Evolutionary conservation across 2,329 filamentous ascomycete species (phyloP), one percentile per base, ranked within the genome.

Genomic region (Fusarium staphyleae): DNA sequence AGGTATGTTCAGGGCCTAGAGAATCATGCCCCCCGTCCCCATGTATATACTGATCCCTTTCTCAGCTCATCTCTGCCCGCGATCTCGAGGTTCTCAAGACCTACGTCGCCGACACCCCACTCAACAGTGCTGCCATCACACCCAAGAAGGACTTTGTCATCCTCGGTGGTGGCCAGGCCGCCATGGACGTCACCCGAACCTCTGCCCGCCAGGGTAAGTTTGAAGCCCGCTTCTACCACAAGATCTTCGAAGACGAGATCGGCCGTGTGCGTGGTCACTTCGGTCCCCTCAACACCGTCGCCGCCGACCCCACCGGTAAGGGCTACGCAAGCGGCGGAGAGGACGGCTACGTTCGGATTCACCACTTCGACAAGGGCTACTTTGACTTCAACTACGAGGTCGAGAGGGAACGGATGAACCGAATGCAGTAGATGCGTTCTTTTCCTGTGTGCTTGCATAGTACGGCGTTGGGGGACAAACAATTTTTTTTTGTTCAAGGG

Each of bases 321-420:
- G 87, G 91, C 70, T 99, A 99, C 78, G 93, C 92, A 70, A 93
- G 89, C 71, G 95, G 95, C 67, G 93, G 93, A 78, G 95, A 99
- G 81, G 95, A 99, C 77, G 95, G 95, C 71, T 99, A 99, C 79
- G 93, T 99, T 63, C 90, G 95, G 71, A 88, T 98, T 66, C 95
- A 99, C 79, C 91, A 96, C 78, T 99, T 99, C 78, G 95, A 99
- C 80, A 96, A 96, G 83, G 86, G 89, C 59, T 99, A 97, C 83
- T 98, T 95, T 75, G 95, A 99, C 77, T 99, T 99, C 80, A 86
- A 90, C 82, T 99, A 96, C 77, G 95, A 99, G 83, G 95, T 98
- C 58, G 95, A 99, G 86, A 84, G 93, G 76, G 93, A 97, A 81
- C 77, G 80, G 61, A 72, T 76, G 69, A 83, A 82, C 76, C 74